Base-by-base conservation (phyloP, 2,329 filamentous ascomycete genomes). In the Neospermospora avenae region DNA sequence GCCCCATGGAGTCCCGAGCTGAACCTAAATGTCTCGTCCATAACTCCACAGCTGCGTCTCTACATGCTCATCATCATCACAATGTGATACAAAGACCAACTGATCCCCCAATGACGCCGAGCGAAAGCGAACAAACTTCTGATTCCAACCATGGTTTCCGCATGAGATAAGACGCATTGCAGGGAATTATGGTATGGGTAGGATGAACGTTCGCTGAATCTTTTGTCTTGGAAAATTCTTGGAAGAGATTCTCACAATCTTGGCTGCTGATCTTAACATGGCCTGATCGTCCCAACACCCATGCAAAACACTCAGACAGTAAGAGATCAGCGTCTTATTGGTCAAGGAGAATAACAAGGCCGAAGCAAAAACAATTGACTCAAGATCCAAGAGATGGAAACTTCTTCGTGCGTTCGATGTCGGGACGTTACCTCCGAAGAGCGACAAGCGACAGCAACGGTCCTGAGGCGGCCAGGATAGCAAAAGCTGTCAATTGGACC, bases 321-420 rank as follows among this genome's bases (percentile, higher is more conserved):
- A 31, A 18, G 31, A 3, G 3, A 16, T 10, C 22, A 7, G 4
- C 11, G 6, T 13, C 16, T 22, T 13, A 51, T 51, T 51, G 48
- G 51, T 13, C 16, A 11, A 54, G 16, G 51, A 4, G 13, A 41
- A 42, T 54, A 54, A 54, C 41, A 54, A 54, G 35, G 51, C 51
- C 51, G 51, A 28, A 54, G 7, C 20, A 22, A 39, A 3, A 20
- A 20, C 35, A 25, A 53, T 53, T 41, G 49, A 53, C 31, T 34
- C 49, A 53, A 39, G 14, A 18, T 22, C 49, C 49, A 53, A 37
- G 18, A 25, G 11, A 39, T 34, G 44, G 22, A 16, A 22, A 31
- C 5, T 57, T 57, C 55, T 41, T 57, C 44, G 55, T 42, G 44
- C 45, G 1, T 57, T 57, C 34, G 3, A 37, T 41, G 37, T 24